These are phyloP conservation scores for Eustoma russellianum DNA, from an alignment of 257 asterid species.

Conservation along the genomic window DNA sequence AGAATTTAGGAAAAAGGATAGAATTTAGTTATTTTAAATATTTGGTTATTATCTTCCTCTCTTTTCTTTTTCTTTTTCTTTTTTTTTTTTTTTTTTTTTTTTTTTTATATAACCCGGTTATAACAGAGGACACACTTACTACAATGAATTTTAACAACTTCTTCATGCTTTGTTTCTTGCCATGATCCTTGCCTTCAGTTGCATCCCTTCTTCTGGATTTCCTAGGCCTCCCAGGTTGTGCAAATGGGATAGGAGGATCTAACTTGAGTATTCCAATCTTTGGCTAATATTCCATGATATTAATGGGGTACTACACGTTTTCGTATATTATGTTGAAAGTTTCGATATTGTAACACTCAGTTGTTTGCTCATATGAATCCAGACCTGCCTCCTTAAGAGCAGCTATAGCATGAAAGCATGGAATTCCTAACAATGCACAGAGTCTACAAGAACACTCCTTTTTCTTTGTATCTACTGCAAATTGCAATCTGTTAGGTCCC, in stretches of 20 bases:
- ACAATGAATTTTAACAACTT: too few species aligned
- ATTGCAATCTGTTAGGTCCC: neutral
- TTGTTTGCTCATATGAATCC: neutral
- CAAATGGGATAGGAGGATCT: neutral
- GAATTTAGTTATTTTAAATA: too few species aligned
- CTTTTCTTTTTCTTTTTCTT: too few species aligned
- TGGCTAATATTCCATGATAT: neutral
- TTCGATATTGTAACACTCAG: neutral
- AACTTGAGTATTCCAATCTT: neutral
- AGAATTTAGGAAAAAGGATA: too few species aligned
- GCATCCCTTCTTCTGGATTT: neutral
- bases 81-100: too few species aligned
- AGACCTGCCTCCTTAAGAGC: neutral
- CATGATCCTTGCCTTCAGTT: too few species aligned
- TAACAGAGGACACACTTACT: too few species aligned
- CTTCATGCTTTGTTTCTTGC: too few species aligned
- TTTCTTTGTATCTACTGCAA: neutral
- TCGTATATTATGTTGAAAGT: neutral
- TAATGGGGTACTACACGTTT: neutral
- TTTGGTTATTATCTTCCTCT: too few species aligned
- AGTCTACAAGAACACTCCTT: neutral
- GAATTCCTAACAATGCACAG: neutral
- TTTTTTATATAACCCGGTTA: too few species aligned
- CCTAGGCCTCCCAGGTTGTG: neutral
- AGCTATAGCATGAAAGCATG: neutral